A percentile compares a stretch with the other conserved stretches of the same genome.
Conservation (phyloP, 2,329 filamentous ascomycete species). For the Pyricularia sp. region DNA sequence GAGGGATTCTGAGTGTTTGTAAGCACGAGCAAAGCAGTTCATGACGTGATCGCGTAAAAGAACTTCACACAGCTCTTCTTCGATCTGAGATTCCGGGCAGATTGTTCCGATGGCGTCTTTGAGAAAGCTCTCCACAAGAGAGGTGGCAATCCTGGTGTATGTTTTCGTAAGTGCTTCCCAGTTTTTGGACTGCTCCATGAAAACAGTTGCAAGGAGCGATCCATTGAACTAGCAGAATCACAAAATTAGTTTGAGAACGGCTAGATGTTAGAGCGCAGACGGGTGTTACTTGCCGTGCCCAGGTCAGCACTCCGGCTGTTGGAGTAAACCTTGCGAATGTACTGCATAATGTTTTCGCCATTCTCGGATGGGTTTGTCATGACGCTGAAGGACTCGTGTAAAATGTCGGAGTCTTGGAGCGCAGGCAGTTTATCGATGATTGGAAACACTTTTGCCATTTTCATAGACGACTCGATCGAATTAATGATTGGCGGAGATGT, state of each 20-base stretch:
- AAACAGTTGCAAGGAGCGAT: constrained; percentile 25
- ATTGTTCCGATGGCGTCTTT: constrained; percentile 22
- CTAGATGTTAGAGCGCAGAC: too few species aligned
- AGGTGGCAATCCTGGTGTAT: constrained; percentile 18
- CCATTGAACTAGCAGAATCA: too few species aligned
- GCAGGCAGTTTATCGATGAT: background rate
- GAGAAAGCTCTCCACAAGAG: constrained; percentile 37
- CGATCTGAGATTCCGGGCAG: constrained; percentile 30
- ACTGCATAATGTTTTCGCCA: constrained; percentile 25
- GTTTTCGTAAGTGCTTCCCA: constrained; percentile 37
- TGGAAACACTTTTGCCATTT: background rate
- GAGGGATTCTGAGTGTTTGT: constrained; percentile 36
- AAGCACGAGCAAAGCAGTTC: constrained; percentile 29
- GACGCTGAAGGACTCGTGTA: background rate
- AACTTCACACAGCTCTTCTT: constrained; percentile 23
- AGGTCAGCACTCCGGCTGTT: constrained; percentile 39
- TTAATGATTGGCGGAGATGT: too few species aligned
- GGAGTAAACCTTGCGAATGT: constrained; percentile 28
- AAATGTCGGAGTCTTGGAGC: background rate
- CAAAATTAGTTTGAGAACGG: too few species aligned
- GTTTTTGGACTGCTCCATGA: constrained; percentile 38
- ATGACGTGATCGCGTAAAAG: constrained; percentile 29
- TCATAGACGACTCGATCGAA: too few species aligned
- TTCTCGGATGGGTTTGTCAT: background rate
- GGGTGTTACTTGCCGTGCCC: constrained; percentile 32